phyloP scores from a whole-genome alignment of 306 rosid species.

The Casuarina glauca region DNA sequence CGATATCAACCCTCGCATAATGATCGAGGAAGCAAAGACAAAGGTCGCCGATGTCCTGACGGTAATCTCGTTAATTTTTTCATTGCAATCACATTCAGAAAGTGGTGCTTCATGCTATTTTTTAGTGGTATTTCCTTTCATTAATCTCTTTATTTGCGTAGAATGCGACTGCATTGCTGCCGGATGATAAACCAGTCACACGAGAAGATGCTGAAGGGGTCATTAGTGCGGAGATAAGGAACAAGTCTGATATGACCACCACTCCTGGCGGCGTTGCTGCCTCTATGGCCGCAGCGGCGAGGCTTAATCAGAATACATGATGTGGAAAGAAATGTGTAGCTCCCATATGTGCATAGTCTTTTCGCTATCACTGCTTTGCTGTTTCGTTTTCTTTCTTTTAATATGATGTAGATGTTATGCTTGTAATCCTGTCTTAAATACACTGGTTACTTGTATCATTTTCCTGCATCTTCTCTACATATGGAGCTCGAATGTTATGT shows the following conservation, averaged over 20 bases:
- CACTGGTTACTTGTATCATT: no score
- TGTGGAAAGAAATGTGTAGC: background rate
- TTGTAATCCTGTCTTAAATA: no score
- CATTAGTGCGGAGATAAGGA: conserved; percentile 62
- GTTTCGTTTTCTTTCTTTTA: no score
- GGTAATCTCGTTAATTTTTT: conserved; percentile 10
- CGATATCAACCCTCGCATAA: conserved; percentile 28
- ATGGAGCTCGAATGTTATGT: no score
- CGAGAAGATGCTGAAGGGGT: conserved; percentile 67
- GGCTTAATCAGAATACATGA: conserved; percentile 48
- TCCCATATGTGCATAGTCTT: no score
- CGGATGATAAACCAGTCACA: conserved; percentile 50
- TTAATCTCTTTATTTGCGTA: conserved; percentile 1
- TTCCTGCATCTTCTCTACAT: no score
- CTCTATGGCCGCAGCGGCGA: conserved; percentile 51
- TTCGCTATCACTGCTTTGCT: no score
- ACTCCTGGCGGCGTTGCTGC: conserved; percentile 61
- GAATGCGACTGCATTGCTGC: conserved; percentile 44
- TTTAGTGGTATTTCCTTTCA: no score
- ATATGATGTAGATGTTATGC: no score
- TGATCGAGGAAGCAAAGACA: conserved; percentile 26
- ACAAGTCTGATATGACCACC: conserved; percentile 53
- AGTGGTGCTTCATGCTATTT: no score
- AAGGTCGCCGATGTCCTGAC: conserved; percentile 40
- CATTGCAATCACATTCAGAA: background rate